Base-by-base conservation (phyloP, 306 rosid genomes). In the Rubus idaeus region DNA sequence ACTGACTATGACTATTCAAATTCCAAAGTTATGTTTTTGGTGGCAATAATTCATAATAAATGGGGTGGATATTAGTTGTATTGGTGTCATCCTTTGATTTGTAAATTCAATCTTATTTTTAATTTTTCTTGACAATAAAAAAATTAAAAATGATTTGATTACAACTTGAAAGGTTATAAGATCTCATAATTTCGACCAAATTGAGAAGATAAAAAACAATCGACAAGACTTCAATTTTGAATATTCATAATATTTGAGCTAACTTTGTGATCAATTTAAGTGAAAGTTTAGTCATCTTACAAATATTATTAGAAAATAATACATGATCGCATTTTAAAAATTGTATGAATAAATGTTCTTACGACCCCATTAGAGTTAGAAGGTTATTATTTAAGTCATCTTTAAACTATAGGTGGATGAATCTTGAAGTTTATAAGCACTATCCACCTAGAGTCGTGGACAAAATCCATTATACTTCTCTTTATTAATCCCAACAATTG, bases 401-500 rank as follows among this genome's bases (percentile, higher is more conserved):
- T 3, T 62, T 2, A 14, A 62, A 30, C 20, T 62, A 20, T 8
- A 3, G 70, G 23, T 1, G 26, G 70, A 9, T 42, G 52, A 67
- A 42, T n/a, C 53, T 65, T 14, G 44, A 35, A 35, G 47, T 40
- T 18, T 40, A 39, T 17, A 40, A 65, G 13, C 26, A 16, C 44
- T 16, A 17, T 65, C 14, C 70, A 65, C 3, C 18, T 35, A n/a
- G 35, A 35, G 75, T 72, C 40, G 46, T 50, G 30, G 63, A 39
- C 16, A 10, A 12, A 53, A 44, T 11, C 53, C 52, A 12, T 69
- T 56, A 41, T 40, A 55, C 0, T 40, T 46, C 8, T n/a, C 55
- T 56, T 41, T 21, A 73, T 42, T 57, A 42, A 41, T 41, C 68
- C 55, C 67, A 57, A 56, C 68, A 41, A 57, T 42, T 21, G 55